Conservation (phyloP, 805 yeast genomes). For the Ogataea ramenticola region DNA sequence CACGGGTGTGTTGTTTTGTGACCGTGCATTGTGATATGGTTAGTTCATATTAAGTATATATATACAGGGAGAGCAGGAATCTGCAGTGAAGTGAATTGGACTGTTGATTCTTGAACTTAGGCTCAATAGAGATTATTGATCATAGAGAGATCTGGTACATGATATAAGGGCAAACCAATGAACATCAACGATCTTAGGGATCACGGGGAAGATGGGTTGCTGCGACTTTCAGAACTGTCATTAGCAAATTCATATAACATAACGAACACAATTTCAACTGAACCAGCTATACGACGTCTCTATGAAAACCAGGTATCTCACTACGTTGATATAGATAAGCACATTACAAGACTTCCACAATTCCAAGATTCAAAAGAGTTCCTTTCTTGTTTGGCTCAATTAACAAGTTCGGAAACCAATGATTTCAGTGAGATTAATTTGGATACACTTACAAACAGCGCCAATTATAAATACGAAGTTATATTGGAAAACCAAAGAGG, state of each 20-base stretch:
- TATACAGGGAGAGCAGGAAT: no score
- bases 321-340: conserved; percentile 19
- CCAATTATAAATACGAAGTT: conserved; percentile 27
- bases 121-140: no score
- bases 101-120: no score
- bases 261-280: neutral
- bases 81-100: no score
- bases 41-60: no score
- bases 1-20: no score
- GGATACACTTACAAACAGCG: conserved; percentile 2
- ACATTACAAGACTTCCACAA: conserved; percentile 22
- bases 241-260: neutral
- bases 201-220: neutral
- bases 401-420: conserved; percentile 7
- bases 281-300: neutral
- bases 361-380: conserved; percentile 20
- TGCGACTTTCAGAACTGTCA: neutral
- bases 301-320: conserved; percentile 15
- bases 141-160: no score
- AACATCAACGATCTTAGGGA: no score
- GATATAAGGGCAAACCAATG: no score
- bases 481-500: conserved; percentile 52
- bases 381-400: conserved; percentile 15
- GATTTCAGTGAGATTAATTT: conserved; percentile 6
- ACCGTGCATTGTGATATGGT: no score